Base-by-base conservation (phyloP, 176 grass and related monocot genomes). In the Triticum timopheevii region DNA sequence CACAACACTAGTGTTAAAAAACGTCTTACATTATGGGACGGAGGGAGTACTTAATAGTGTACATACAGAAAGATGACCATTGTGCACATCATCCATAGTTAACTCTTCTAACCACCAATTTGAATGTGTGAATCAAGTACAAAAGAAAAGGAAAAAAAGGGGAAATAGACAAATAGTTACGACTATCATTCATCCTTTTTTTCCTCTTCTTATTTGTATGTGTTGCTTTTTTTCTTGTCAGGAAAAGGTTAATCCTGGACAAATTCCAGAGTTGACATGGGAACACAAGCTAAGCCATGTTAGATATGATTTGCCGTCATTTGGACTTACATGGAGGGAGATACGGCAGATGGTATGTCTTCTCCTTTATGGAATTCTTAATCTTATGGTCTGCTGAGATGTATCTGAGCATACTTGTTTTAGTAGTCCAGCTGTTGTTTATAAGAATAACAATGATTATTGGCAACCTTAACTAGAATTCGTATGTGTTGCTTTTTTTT, bases 301-400 rank as follows among this genome's bases (percentile, higher is more conserved):
- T 75, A 84, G 71, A 62, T 81, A 90, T 84, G 71, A 90, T 79
- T 84, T 94, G 79, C 92, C 90, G 0, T 40, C 82, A 27, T 97
- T 97, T 69, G 92, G 90, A 73, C 86, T 92, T 77, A 92, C 90
- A 84, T 88, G 89, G 81, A 91, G 70, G 72, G 94, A 97, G 77
- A 81, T 19, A 74, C 20, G 81, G 5, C 92, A 94, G 54, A 69
- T 97, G 90, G 94, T 97, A 89, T 63, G 8, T 83, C 19, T 87
- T 74, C 24, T 80, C 69, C 62, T 66, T 83, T 82, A 64, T 61
- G 33, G 15, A 85, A 39, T 36, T 75, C 61, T 24, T 78, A 49
- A 19, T 16, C 36, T 84, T 66, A 65, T 70, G 5, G 22, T 73
- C 40, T 80, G 19, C 24, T 91, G 7, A 77, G 65, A 69, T 20